Conservation (phyloP, 164 flowering plant genomes). For the Aristolochia fimbriata region DNA sequence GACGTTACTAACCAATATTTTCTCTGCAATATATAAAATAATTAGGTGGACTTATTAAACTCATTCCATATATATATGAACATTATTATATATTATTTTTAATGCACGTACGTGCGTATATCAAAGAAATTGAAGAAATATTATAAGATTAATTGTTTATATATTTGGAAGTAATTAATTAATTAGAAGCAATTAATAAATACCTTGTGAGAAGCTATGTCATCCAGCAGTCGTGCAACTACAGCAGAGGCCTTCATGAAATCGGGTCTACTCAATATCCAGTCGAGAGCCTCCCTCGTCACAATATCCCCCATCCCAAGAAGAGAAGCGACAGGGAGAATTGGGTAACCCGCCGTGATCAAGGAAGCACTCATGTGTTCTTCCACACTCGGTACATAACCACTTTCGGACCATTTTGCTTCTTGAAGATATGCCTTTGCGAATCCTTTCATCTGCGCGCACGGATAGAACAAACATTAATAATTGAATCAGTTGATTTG, state of each 20-base stretch:
- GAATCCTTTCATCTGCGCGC: conserved; percentile 1
- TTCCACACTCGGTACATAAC: neutral
- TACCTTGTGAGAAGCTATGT: conserved; percentile 22
- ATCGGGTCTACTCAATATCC: conserved; percentile 1
- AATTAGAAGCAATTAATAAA: too few relatives aligned
- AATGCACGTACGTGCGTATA: too few relatives aligned
- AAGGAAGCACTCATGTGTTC: conserved; percentile 1
- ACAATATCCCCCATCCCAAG: conserved; percentile 1
- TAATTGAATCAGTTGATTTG: too few relatives aligned
- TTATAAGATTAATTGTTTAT: too few relatives aligned
- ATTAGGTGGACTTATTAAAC: too few relatives aligned
- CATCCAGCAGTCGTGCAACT: conserved; percentile 21
- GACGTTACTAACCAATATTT: too few relatives aligned
- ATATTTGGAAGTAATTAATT: neutral
- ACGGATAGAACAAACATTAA: too few relatives aligned
- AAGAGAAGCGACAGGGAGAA: neutral
- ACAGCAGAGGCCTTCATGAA: conserved; percentile 7
- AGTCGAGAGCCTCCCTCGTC: conserved; percentile 2
- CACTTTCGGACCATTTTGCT: conserved; percentile 1
- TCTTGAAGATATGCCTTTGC: neutral
- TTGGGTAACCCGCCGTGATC: neutral
- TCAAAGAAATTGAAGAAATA: too few relatives aligned
- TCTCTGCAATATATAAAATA: too few relatives aligned
- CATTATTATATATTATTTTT: too few relatives aligned
- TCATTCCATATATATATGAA: too few relatives aligned